Conservation (phyloP, 352 stramenopile genomes). For the Pythium sp. region DNA sequence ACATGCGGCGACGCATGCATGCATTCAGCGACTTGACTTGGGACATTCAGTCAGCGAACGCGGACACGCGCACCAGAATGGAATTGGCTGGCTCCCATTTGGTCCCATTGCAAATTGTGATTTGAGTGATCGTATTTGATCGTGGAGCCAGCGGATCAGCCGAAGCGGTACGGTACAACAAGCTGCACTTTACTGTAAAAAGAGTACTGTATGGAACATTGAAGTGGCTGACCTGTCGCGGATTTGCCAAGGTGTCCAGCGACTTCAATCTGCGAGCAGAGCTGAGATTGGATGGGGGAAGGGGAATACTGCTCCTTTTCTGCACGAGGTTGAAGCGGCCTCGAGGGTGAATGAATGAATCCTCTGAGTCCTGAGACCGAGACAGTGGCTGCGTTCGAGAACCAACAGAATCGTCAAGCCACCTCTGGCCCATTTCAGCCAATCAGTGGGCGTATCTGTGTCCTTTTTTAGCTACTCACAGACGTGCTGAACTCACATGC, state of each 20-base stretch:
- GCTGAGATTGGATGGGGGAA: conserved; percentile 1
- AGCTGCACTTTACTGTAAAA: background rate
- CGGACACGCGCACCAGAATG: background rate
- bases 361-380: background rate
- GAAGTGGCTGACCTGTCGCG: conserved; percentile 2
- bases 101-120: too few species aligned
- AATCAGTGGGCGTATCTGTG: background rate
- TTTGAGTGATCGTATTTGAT: too few species aligned
- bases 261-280: background rate
- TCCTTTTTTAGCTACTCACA: background rate
- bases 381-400: conserved; percentile 9
- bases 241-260: background rate
- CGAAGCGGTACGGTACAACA: background rate
- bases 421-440: background rate
- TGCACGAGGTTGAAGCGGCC: conserved; percentile 43
- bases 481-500: conserved; percentile 3
- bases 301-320: conserved; percentile 8
- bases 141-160: background rate
- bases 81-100: background rate
- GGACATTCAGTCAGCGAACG: background rate
- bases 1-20: background rate
- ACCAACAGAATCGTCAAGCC: conserved; percentile 13
- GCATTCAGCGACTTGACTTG: background rate
- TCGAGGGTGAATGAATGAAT: background rate
- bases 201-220: background rate